Conservation (phyloP, 2,329 filamentous ascomycete genomes). For the Amauroascus niger region DNA sequence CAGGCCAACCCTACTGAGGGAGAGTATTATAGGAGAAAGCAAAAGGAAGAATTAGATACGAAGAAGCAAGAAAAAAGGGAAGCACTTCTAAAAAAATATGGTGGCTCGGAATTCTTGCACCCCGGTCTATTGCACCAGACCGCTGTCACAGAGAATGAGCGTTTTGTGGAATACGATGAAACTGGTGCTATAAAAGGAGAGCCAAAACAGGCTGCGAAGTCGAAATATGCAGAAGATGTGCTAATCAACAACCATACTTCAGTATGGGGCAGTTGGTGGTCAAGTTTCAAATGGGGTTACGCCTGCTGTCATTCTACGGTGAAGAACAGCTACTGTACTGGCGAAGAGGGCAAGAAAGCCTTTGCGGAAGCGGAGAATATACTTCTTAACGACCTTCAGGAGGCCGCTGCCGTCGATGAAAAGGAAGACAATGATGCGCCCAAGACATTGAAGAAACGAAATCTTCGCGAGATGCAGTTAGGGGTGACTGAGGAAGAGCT, state of each 20-base stretch:
- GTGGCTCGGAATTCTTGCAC: slow-evolving; percentile 53
- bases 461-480: slow-evolving; percentile 65
- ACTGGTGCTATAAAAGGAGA: slow-evolving; percentile 81
- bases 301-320: slow-evolving; percentile 86
- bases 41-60: slow-evolving; percentile 60
- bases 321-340: slow-evolving; percentile 97
- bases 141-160: slow-evolving; percentile 69
- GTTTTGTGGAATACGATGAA: slow-evolving; percentile 91
- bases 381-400: slow-evolving; percentile 34
- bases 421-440: slow-evolving; percentile 21
- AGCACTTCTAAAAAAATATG: slow-evolving; percentile 71
- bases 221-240: slow-evolving; percentile 86
- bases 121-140: slow-evolving; percentile 56
- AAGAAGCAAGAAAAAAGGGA: slow-evolving; percentile 60
- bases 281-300: slow-evolving; percentile 90
- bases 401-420: slow-evolving; percentile 18
- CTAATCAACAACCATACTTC: slow-evolving; percentile 82
- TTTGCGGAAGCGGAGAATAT: slow-evolving; percentile 65
- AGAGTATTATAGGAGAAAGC: slow-evolving; percentile 71
- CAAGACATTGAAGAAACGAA: slow-evolving; percentile 55
- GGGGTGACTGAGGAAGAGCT: slow-evolving; percentile 74
- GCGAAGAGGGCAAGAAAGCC: slow-evolving; percentile 72
- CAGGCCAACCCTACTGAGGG: slow-evolving; percentile 95
- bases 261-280: slow-evolving; percentile 97
- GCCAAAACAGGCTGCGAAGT: slow-evolving; percentile 64